Base-by-base conservation (phyloP, 148 eudicot species). In the Fallopia convolvulus region DNA sequence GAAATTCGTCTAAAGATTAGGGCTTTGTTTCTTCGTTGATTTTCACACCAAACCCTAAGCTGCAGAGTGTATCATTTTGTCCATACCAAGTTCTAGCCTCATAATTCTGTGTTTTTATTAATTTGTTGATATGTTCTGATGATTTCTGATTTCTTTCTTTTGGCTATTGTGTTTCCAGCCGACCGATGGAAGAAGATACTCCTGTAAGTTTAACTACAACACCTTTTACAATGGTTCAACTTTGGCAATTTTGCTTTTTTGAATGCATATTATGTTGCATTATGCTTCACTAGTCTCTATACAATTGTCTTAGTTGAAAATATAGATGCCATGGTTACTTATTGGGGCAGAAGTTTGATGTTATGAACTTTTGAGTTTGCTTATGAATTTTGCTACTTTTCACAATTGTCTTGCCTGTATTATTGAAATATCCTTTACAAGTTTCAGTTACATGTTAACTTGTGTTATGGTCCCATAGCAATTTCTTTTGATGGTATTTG, bases 141-240 rank as follows among this genome's bases (percentile, higher is more conserved):
- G 39, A 23, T 3, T 6, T 61, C 30, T 36, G 13, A 32, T 32
- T 66, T 68, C 20, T 36, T 68, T 36, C 44, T 36, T 68, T 68
- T 68, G 44, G 20, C n/a, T 32, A 12, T 26, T 77, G 68, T 81
- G 70, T 75, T 79, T 83, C 79, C 88, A 90, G 97, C 78, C 92
- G 90, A 44, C 89, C 94, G 8, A 87, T 89, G 94, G 95, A 91
- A 33, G 92, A 89, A 80, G 95, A 91, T 86, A 78, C 85, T 72
- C 86, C 87, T 1, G 97, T 92, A 86, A 88, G 92, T 82, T 50
- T 55, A 72, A 39, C 70, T 65, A 65, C 41, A 30, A 1, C 40
- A 5, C 70, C 40, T 65, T 58, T 65, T 65, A 18, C 41, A 65
- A 21, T 58, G 32, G 12, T 58, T 20, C 32, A 21, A 21, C 56